Evolutionary conservation across 148 eudicot species (phyloP), one percentile per base, ranked within the genome.

Genomic region (Selenicereus undatus): DNA sequence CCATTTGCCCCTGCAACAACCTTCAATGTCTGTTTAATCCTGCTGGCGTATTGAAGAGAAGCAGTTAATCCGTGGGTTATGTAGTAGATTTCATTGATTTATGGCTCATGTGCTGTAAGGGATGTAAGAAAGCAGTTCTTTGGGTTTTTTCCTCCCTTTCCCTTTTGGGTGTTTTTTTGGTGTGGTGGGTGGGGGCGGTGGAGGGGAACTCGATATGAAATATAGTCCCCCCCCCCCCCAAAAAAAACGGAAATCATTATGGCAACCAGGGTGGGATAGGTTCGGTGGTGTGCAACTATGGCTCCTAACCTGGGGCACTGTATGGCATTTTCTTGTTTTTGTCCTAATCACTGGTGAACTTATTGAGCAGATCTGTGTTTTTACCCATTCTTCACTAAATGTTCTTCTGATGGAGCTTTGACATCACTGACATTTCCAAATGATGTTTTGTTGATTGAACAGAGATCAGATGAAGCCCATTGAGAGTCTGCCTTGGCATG

Each of bases 401-500:
- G 12, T 73, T 48, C 76, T 60, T 45, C 66, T 75, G 54, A 35
- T 39, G 29, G 4, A 42, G n/a, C 39, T 66, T 51, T 27, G 50
- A 32, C 74, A 71, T 30, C 71, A 76, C 76, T 76, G 75, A 76
- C 32, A 71, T 76, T 68, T 18, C 42, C 71, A 21, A 24, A 1
- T 74, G 62, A 43, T 81, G 14, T 20, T 83, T 76, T 80, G 69
- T 29, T 71, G 65, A 24, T 82, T 82, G 27, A 66, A 71, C 97
- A 93, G 94, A 88, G 84, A 90, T 32, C 80, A 87, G 81, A 72
- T 93, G 91, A 89, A 75, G 85, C 95, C 98, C 60, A 86, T 90
- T 30, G 98, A 92, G 85, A 83, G 85, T 84, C 79, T 92, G 76
- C 92, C 92, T 73, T 89, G 84, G 69, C 92, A 93, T 83, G 99